phyloP scores from a whole-genome alignment of 306 rosid genomes.

The Begonia loranthoides region DNA sequence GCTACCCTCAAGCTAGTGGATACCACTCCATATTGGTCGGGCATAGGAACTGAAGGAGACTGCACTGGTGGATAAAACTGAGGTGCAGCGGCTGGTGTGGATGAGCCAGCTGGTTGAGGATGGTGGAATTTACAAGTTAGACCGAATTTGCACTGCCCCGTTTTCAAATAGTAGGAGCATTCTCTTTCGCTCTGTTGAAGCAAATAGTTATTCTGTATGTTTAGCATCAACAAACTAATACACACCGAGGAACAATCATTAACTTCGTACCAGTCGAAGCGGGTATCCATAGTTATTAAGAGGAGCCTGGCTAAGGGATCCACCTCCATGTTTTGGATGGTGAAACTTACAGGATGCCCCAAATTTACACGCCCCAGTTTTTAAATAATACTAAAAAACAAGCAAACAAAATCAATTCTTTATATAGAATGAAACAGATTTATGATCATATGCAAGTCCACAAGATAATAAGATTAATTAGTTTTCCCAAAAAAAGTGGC shows the following conservation, averaged over 20 bases:
- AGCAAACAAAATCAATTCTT: slow-evolving; percentile 5
- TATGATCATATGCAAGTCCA: too few relatives aligned
- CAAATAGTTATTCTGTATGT: neutral
- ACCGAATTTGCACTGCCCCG: slow-evolving; percentile 97
- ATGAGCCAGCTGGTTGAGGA: slow-evolving; percentile 65
- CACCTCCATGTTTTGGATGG: slow-evolving; percentile 81
- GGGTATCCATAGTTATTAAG: slow-evolving; percentile 73
- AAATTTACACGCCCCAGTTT: slow-evolving; percentile 82
- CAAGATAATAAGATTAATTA: too few relatives aligned
- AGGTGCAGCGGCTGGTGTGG: slow-evolving; percentile 67
- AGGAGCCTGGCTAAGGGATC: slow-evolving; percentile 67
- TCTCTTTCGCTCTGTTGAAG: slow-evolving; percentile 69
- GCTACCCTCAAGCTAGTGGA: slow-evolving; percentile 67
- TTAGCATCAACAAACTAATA: neutral
- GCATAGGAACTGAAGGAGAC: slow-evolving; percentile 59
- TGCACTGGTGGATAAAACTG: slow-evolving; percentile 91
- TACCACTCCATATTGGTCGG: slow-evolving; percentile 63
- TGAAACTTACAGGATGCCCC: slow-evolving; percentile 90
- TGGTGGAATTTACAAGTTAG: slow-evolving; percentile 88
- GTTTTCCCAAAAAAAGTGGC: too few relatives aligned
- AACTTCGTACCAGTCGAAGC: slow-evolving; percentile 49
- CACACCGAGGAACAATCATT: neutral
- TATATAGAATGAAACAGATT: too few relatives aligned
- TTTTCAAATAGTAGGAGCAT: slow-evolving; percentile 97
- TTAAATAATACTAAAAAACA: slow-evolving; percentile 62